These are phyloP conservation scores for Medicago arabica DNA, from an alignment of 306 rosid genomes.

Conservation along the genomic window DNA sequence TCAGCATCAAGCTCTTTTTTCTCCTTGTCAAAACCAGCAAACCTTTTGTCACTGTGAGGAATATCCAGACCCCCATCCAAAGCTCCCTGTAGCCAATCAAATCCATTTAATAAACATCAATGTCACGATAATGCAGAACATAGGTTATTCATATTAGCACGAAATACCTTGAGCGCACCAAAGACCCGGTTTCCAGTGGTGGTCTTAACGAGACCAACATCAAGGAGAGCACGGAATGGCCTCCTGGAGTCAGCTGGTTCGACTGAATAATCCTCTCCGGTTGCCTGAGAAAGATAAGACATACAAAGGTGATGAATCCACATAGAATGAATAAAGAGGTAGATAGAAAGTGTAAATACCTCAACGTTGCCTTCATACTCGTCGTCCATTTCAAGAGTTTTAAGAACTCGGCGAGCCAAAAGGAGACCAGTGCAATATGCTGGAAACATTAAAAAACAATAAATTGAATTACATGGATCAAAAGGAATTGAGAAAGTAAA, in stretches of 20 bases:
- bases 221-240: constrained; percentile 9
- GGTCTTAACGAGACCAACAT: constrained; percentile 7
- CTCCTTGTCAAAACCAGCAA: constrained; percentile 40
- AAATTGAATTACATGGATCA: neutral
- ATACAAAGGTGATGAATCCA: neutral
- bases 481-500: neutral
- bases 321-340: too few species aligned
- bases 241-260: constrained; percentile 8
- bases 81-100: constrained; percentile 30
- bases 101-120: neutral
- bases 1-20: constrained; percentile 32
- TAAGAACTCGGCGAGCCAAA: constrained; percentile 27
- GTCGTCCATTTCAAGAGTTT: constrained; percentile 26
- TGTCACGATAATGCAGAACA: neutral
- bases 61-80: constrained; percentile 38
- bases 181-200: neutral
- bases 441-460: neutral
- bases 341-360: neutral
- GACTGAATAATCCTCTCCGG: neutral
- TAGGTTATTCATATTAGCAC: neutral
- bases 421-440: constrained; percentile 33
- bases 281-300: constrained; percentile 52
- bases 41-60: constrained; percentile 39
- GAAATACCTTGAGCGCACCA: constrained; percentile 25
- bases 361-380: constrained; percentile 28